phyloP scores from a whole-genome alignment of 495 filamentous ascomycete species.

The Penicillium fimorum region DNA sequence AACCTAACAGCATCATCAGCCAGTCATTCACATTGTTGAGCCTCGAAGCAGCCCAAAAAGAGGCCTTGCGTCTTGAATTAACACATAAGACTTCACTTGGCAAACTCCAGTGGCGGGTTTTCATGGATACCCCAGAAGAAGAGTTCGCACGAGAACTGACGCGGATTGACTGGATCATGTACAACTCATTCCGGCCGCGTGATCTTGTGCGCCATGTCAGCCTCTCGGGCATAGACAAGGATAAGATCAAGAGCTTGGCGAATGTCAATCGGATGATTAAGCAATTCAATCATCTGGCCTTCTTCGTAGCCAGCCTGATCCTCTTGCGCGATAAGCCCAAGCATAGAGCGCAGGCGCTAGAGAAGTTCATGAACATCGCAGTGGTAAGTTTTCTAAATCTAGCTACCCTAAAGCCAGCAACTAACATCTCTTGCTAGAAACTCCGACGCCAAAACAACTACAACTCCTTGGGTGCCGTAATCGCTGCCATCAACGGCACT shows the following conservation, averaged over 20 bases:
- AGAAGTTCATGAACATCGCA: conserved; percentile 90
- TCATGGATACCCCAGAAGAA: conserved; percentile 78
- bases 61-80: conserved; percentile 66
- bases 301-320: conserved; percentile 87
- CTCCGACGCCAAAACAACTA: conserved; percentile 94
- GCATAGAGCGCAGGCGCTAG: conserved; percentile 82
- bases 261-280: conserved; percentile 92
- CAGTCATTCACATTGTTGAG: conserved; percentile 51
- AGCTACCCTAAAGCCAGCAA: background rate
- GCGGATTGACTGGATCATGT: conserved; percentile 95
- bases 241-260: conserved; percentile 73
- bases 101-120: conserved; percentile 77
- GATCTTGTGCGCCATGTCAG: conserved; percentile 91
- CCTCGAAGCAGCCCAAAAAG: conserved; percentile 71
- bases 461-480: conserved; percentile 86
- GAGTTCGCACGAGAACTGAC: conserved; percentile 89
- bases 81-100: conserved; percentile 57
- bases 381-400: conserved; percentile 38
- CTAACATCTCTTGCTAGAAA: conserved; percentile 44
- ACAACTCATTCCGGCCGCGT: conserved; percentile 90
- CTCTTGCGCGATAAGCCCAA: conserved; percentile 94
- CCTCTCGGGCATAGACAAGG: conserved; percentile 64
- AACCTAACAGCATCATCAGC: conserved; percentile 38
- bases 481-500: conserved; percentile 88
- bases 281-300: conserved; percentile 94